Evolutionary conservation across 2,329 filamentous ascomycete species (phyloP), one percentile per base, ranked within the genome.

Genomic region (Aureobasidium sp.): DNA sequence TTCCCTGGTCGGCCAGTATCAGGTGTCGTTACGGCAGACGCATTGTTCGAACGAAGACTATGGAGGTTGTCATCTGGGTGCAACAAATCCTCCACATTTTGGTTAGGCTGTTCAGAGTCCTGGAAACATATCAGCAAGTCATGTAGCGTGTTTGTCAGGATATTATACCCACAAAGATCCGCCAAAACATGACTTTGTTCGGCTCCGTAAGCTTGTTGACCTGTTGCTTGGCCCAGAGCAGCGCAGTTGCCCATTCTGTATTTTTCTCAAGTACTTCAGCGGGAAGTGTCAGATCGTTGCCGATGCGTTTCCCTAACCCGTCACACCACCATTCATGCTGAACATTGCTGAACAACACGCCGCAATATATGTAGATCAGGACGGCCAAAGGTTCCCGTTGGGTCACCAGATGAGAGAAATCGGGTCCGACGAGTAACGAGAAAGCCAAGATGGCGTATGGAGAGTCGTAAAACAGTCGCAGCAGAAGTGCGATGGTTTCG

Each of bases 281-380:
- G n/a, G 57, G 47, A 5, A 60, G 35, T 15, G 24, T 19, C 27
- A 60, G 17, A 2, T 27, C 35, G 7, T 50, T 45, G 1, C 44
- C 57, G 8, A 60, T 50, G 0, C 57, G 57, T 4, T 52, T 35
- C 3, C 57, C 57, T 5, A 50, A 19, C 1, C 47, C 57, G 5
- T 44, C 47, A 8, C 45, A 48, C 57, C 57, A 60, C 57, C 57
- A 60, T 27, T 52, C 47, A 12, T 50, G 37, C 45, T n/a, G n/a
- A 3, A 33, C 31, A 33, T 50, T 50, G 35, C 31, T 33, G 8
- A 60, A 52, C 5, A 52, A 24, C 11, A 60, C 57, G 12, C 57
- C 57, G 17, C 37, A 42, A 14, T 60, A 52, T 1, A 60, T 52
- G 37, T 50, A 60, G 7, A 60, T 60, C 24, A 60, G 12, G 0